Conservation (phyloP, 1,284 basidiomycete species). For the Bjerkandera adusta region DNA sequence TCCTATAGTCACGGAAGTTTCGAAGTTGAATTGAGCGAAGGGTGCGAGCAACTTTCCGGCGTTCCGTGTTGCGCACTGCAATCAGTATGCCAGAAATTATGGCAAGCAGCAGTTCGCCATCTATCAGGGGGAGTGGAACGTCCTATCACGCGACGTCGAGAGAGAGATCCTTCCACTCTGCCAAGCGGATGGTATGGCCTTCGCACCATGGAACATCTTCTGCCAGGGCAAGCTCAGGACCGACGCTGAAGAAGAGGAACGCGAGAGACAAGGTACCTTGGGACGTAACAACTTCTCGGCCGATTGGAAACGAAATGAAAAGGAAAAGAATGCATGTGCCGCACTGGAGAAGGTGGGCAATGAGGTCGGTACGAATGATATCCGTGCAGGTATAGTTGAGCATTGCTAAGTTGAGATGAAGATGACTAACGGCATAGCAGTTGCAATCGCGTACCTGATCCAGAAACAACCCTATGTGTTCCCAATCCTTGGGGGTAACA, state of each 20-base stretch:
- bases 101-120: constrained; percentile 47
- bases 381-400: constrained; percentile 11
- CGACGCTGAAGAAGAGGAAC: constrained; percentile 40
- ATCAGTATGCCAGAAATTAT: constrained; percentile 47
- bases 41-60: constrained; percentile 41
- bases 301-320: constrained; percentile 15
- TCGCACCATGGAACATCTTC: constrained; percentile 48
- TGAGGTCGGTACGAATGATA: constrained; percentile 2
- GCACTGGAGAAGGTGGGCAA: constrained; percentile 14
- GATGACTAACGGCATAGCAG: background rate
- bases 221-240: constrained; percentile 42
- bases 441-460: constrained; percentile 26
- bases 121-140: constrained; percentile 53
- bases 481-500: constrained; percentile 34
- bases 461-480: constrained; percentile 28
- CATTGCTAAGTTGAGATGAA: background rate
- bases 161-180: constrained; percentile 54
- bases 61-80: constrained; percentile 48
- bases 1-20: constrained; percentile 41
- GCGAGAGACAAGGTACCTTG: constrained; percentile 37
- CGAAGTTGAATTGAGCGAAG: constrained; percentile 33
- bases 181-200: constrained; percentile 39
- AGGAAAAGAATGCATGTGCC: constrained; percentile 13
- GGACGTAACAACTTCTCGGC: constrained; percentile 2
- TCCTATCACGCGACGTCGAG: constrained; percentile 46